Evolutionary conservation across 2,329 filamentous ascomycete species (phyloP).

Genomic region (Colletotrichum ledebouriae): DNA sequence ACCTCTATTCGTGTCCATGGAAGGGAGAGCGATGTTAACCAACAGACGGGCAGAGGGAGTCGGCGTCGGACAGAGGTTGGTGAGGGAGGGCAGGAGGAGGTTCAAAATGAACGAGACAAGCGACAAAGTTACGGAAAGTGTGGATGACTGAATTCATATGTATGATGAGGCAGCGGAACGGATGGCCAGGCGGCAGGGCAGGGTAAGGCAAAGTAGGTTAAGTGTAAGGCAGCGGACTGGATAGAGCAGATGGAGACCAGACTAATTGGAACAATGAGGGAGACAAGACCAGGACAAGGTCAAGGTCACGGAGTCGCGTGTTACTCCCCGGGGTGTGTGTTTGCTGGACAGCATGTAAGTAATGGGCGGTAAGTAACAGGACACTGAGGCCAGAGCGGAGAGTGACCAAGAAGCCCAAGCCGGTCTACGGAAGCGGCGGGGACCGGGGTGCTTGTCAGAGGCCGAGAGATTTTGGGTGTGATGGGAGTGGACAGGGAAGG

Average conservation of each 20-base stretch:
- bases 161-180: constrained; percentile 38
- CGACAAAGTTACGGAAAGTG: constrained; percentile 30
- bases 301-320: constrained; percentile 26
- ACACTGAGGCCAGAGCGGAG: constrained; percentile 20
- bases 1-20: constrained; percentile 11
- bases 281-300: constrained; percentile 32
- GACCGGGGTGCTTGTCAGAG: constrained; percentile 43
- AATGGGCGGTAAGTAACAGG: constrained; percentile 29
- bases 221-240: constrained; percentile 36
- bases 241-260: constrained; percentile 8
- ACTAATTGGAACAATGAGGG: too few relatives aligned
- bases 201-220: constrained; percentile 40
- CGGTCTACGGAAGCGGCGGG: constrained; percentile 42
- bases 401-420: constrained; percentile 40
- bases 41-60: constrained; percentile 3
- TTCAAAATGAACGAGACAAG: constrained; percentile 36
- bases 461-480: constrained; percentile 30
- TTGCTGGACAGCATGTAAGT: too few relatives aligned
- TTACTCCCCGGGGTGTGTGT: constrained; percentile 15
- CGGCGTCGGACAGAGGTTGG: neutral
- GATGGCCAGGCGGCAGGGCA: constrained; percentile 14
- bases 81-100: constrained; percentile 33
- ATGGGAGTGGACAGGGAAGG: constrained; percentile 2
- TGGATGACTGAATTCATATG: constrained; percentile 42
- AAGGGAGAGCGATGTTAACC: constrained; percentile 18